Conservation (phyloP, 2,329 filamentous ascomycete genomes). For the Akanthomyces uredinophilus region DNA sequence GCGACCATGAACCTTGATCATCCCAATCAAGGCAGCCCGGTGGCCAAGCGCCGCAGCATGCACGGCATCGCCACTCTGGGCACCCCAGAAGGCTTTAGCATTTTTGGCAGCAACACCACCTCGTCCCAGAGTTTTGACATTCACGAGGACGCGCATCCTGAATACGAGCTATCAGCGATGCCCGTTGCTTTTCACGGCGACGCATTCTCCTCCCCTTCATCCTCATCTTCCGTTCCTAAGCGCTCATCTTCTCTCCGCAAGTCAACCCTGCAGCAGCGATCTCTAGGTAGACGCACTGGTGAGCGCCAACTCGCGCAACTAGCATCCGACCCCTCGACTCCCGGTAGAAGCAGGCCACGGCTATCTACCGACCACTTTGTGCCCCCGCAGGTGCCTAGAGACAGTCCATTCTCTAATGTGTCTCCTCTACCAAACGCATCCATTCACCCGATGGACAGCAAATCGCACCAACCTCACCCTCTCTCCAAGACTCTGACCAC, state of each 20-base stretch:
- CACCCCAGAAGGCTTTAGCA: slow-evolving; percentile 57
- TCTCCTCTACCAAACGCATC: slow-evolving; percentile 49
- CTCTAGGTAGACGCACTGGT: slow-evolving; percentile 54
- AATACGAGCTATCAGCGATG: slow-evolving; percentile 48
- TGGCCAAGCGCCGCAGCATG: slow-evolving; percentile 84
- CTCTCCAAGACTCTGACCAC: slow-evolving; percentile 82
- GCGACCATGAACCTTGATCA: slow-evolving; percentile 84
- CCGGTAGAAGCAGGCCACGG: slow-evolving; percentile 61
- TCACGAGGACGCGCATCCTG: slow-evolving; percentile 42
- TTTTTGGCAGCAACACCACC: slow-evolving; percentile 60
- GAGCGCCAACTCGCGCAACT: slow-evolving; percentile 51
- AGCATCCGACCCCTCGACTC: slow-evolving; percentile 49
- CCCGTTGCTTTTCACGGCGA: slow-evolving; percentile 34
- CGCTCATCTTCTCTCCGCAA: slow-evolving; percentile 74
- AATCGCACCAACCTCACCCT: slow-evolving; percentile 63
- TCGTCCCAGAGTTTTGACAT: slow-evolving; percentile 46
- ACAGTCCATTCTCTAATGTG: slow-evolving; percentile 59
- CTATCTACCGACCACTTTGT: slow-evolving; percentile 76
- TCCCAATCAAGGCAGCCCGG: slow-evolving; percentile 72
- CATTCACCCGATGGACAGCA: slow-evolving; percentile 43
- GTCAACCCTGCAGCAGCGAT: slow-evolving; percentile 83
- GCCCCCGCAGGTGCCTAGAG: slow-evolving; percentile 54
- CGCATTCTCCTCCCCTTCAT: slow-evolving; percentile 38
- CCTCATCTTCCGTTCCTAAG: slow-evolving; percentile 54
- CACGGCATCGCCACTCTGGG: slow-evolving; percentile 65